These are phyloP conservation scores for Linaria vulgaris DNA, from an alignment of 257 asterid genomes.

Conservation along the genomic window DNA sequence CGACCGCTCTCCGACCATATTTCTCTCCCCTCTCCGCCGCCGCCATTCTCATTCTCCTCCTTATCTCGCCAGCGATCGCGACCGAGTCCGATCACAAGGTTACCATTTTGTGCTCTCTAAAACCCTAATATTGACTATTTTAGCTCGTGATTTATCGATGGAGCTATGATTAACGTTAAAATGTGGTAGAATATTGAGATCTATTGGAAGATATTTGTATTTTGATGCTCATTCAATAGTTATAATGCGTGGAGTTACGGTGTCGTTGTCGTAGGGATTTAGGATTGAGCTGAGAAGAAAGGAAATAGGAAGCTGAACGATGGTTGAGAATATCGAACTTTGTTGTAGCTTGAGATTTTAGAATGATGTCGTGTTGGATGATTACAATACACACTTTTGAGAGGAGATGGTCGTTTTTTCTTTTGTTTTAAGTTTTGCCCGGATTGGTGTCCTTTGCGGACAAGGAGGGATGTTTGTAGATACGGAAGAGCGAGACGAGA, in stretches of 20 bases:
- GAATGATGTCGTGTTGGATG: background rate
- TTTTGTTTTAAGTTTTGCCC: background rate
- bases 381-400: no score
- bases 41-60: no score
- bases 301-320: background rate
- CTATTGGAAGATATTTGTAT: no score
- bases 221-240: background rate
- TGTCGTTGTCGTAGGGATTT: background rate
- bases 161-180: no score
- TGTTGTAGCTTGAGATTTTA: background rate
- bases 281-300: background rate
- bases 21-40: no score
- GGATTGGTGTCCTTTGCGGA: background rate
- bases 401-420: conserved; percentile 3
- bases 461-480: background rate
- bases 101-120: no score
- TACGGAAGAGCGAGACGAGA: background rate
- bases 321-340: background rate
- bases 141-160: no score
- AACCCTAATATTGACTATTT: no score
- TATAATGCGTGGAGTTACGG: background rate
- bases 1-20: no score
- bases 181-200: no score
- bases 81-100: no score
- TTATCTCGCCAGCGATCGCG: no score